phyloP scores from a whole-genome alignment of 2,329 filamentous ascomycete genomes.

The Septoria linicola region DNA sequence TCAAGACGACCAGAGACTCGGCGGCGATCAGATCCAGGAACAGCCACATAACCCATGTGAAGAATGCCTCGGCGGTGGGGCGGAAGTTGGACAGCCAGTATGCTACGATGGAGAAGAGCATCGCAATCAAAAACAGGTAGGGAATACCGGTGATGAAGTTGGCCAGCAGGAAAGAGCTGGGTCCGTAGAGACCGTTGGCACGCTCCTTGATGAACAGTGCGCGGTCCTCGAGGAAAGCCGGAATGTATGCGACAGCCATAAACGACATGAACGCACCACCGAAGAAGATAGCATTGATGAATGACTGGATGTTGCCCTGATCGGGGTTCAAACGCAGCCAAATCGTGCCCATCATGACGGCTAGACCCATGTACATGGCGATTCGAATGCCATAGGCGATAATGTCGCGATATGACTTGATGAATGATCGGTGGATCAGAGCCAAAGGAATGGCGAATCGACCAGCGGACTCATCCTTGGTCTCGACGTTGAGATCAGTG shows the following conservation, averaged over 20 bases:
- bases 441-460: constrained; percentile 57
- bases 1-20: constrained; percentile 74
- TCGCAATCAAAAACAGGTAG: constrained; percentile 72
- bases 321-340: constrained; percentile 70
- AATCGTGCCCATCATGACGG: constrained; percentile 85
- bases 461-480: constrained; percentile 43
- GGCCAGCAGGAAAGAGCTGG: constrained; percentile 66
- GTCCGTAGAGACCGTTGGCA: constrained; percentile 74
- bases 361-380: constrained; percentile 77
- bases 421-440: constrained; percentile 73
- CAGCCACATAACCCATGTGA: constrained; percentile 77
- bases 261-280: constrained; percentile 51
- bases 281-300: constrained; percentile 72
- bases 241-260: constrained; percentile 71
- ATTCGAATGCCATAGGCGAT: constrained; percentile 81
- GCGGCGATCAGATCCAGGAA: constrained; percentile 81
- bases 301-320: constrained; percentile 74
- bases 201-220: constrained; percentile 71
- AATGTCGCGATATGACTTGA: constrained; percentile 82
- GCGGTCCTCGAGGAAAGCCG: constrained; percentile 75
- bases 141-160: constrained; percentile 81
- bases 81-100: constrained; percentile 80
- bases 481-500: constrained; percentile 33
- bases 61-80: constrained; percentile 64
- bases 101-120: constrained; percentile 70